phyloP scores from a whole-genome alignment of 2,329 filamentous ascomycete genomes.

The Penicillium sclerotigenum region DNA sequence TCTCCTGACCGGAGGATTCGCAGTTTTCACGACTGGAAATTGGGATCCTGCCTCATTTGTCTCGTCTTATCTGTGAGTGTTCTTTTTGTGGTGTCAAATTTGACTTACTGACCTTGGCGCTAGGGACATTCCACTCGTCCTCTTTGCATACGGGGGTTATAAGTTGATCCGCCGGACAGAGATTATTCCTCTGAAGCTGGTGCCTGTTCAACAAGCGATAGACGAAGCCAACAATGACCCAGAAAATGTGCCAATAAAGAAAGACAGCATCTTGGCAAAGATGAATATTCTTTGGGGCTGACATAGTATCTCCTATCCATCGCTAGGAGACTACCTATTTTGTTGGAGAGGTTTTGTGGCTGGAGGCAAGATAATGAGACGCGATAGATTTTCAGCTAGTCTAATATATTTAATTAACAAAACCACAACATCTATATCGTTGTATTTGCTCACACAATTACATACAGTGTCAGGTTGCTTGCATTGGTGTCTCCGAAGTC shows the following conservation, averaged over 20 bases:
- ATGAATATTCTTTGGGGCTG: conserved; percentile 38
- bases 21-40: conserved; percentile 58
- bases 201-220: conserved; percentile 54
- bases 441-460: neutral
- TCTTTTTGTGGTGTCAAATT: neutral
- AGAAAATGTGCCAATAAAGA: conserved; percentile 32
- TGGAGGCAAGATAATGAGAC: neutral
- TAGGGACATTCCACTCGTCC: conserved; percentile 60
- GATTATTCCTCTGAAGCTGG: conserved; percentile 49
- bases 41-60: conserved; percentile 59
- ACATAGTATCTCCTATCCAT: neutral
- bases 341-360: neutral
- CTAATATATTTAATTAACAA: neutral
- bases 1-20: conserved; percentile 67
- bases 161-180: conserved; percentile 64
- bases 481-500: neutral
- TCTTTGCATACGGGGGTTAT: conserved; percentile 58
- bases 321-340: too few species aligned
- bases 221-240: conserved; percentile 43
- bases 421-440: neutral
- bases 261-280: conserved; percentile 23
- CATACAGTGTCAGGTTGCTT: neutral
- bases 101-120: neutral
- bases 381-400: neutral
- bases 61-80: conserved; percentile 61